Evolutionary conservation across 1,284 basidiomycete genomes (phyloP).

Genomic region (Puccinia horiana): DNA sequence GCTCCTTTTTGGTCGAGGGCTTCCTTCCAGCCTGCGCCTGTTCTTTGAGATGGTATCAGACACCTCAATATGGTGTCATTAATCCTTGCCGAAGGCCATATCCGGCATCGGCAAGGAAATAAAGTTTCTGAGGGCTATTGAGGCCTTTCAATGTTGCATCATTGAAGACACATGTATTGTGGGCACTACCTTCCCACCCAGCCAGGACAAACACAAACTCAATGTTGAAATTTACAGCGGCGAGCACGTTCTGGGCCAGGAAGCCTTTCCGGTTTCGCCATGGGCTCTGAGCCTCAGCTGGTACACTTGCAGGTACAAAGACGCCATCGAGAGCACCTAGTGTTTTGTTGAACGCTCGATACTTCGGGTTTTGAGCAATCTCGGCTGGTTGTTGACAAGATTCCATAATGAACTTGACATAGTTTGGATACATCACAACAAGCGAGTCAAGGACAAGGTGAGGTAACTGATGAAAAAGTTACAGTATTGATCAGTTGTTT

Average conservation of each 20-base stretch:
- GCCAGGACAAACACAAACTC: constrained; percentile 58
- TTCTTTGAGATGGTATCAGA: no score
- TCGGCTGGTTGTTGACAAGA: background rate
- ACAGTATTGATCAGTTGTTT: background rate
- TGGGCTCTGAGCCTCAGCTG: constrained; percentile 48
- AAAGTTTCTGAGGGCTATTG: background rate
- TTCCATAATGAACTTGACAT: background rate
- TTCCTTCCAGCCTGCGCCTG: background rate
- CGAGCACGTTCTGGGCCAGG: constrained; percentile 57
- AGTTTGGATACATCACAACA: background rate
- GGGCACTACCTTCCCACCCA: constrained; percentile 60
- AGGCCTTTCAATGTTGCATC: constrained; percentile 29
- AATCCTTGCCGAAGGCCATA: no score
- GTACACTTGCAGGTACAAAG: constrained; percentile 54
- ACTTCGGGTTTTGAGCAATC: background rate
- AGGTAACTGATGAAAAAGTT: background rate
- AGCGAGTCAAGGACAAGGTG: background rate
- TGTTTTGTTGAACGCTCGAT: constrained; percentile 56
- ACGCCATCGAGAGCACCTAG: constrained; percentile 58
- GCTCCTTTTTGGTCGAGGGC: background rate
- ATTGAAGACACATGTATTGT: constrained; percentile 57
- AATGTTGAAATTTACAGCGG: constrained; percentile 56
- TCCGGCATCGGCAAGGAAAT: no score
- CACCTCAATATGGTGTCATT: no score
- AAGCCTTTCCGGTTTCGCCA: constrained; percentile 56